Conservation (phyloP, 192 early-diverging fungal genomes). For the Coemansia reversa region DNA sequence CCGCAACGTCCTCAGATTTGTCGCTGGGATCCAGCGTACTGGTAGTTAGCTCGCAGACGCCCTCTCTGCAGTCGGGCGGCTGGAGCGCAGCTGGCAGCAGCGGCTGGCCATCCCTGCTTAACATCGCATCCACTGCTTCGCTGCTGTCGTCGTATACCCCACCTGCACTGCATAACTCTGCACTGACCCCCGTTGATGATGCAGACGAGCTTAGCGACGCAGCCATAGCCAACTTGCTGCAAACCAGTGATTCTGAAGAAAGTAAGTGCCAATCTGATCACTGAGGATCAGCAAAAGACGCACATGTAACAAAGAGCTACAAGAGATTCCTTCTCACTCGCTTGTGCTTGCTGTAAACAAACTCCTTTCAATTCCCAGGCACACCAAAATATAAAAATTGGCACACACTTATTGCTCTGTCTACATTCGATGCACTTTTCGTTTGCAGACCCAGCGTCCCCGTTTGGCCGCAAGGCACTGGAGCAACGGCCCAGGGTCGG, state of each 20-base stretch:
- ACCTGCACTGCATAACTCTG: background rate
- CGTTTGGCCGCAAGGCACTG: conserved; percentile 14
- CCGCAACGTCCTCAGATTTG: background rate
- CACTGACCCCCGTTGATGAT: conserved; percentile 16
- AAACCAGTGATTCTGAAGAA: too few species aligned
- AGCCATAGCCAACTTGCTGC: background rate
- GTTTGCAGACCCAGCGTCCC: conserved; percentile 31
- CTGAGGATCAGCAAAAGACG: too few species aligned
- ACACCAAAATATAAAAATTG: too few species aligned
- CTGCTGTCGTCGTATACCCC: conserved; percentile 42
- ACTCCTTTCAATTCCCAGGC: too few species aligned
- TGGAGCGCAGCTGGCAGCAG: conserved; percentile 19
- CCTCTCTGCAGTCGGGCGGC: conserved; percentile 2
- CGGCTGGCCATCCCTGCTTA: conserved; percentile 43
- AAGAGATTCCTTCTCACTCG: too few species aligned
- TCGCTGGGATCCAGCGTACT: conserved; percentile 33
- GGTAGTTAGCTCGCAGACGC: background rate
- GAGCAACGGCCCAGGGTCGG: conserved; percentile 22
- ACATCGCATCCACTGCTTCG: conserved; percentile 27
- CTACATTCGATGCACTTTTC: conserved; percentile 28
- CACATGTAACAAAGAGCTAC: too few species aligned
- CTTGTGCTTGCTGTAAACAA: too few species aligned
- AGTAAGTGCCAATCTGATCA: too few species aligned
- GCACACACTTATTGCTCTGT: background rate
- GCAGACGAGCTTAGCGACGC: conserved; percentile 19